Evolutionary conservation across 140 eudicot species (phyloP).

Genomic region (Eryngium alpinum): DNA sequence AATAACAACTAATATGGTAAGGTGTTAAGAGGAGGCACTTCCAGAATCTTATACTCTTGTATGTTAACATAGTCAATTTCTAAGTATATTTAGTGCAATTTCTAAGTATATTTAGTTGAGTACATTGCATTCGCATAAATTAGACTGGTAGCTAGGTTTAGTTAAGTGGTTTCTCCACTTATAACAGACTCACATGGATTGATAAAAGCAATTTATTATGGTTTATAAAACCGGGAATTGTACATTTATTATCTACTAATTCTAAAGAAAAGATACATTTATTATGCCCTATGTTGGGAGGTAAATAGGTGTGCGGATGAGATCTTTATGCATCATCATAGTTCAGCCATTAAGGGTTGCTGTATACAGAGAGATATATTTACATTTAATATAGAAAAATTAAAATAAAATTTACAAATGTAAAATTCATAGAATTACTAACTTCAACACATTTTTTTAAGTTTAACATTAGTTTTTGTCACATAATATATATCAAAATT

Average conservation of each 20-base stretch:
- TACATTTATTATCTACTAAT: not conserved
- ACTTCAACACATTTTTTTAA: no score
- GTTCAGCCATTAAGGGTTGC: not conserved
- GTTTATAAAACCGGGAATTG: not conserved
- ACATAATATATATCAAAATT: no score
- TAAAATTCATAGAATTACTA: no score
- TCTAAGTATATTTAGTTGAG: not conserved
- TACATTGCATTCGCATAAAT: not conserved
- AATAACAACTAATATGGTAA: no score
- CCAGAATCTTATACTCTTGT: no score
- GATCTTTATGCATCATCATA: not conserved
- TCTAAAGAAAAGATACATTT: not conserved
- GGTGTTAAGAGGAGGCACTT: no score
- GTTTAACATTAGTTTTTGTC: no score
- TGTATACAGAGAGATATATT: no score
- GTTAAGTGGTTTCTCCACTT: constrained; percentile 10
- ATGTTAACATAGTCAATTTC: no score
- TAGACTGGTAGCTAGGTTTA: not conserved
- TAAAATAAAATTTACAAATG: no score
- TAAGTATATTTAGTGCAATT: not conserved
- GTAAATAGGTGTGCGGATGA: not conserved
- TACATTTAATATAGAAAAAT: no score
- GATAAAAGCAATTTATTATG: not conserved
- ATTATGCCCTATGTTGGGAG: not conserved
- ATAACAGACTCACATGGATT: constrained; percentile 4